A percentile compares a stretch with the other conserved stretches of the same genome.
Conservation (phyloP, 2,329 filamentous ascomycete genomes). For the Cyanodermella asteris region DNA sequence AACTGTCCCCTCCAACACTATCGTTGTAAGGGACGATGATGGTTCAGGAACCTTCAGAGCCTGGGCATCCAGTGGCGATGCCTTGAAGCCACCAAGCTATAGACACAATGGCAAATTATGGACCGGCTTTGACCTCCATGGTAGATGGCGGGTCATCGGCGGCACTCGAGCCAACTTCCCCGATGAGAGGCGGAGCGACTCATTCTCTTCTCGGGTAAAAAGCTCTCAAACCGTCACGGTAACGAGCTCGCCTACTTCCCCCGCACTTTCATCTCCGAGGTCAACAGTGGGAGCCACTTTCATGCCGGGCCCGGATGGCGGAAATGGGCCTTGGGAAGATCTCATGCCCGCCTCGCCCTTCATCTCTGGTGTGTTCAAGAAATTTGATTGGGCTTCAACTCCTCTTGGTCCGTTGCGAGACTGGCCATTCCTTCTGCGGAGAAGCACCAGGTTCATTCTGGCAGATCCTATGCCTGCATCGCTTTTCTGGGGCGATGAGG, state of each 20-base stretch:
- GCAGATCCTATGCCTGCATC: constrained; percentile 21
- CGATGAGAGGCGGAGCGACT: no score
- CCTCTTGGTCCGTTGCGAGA: constrained; percentile 24
- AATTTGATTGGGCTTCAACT: constrained; percentile 25
- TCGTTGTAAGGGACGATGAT: no score
- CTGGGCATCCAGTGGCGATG: no score
- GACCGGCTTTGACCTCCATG: constrained; percentile 12
- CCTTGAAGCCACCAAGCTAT: no score
- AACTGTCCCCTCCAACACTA: no score
- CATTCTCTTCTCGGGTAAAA: no score
- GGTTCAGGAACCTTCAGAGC: no score
- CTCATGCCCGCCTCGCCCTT: constrained; percentile 11
- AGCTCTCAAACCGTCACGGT: constrained; percentile 6
- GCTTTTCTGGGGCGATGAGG: constrained; percentile 14
- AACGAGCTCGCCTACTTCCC: neutral
- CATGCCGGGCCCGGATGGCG: neutral
- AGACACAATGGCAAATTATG: constrained; percentile 12
- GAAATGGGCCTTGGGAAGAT: no score
- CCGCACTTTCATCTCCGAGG: neutral
- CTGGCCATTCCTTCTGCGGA: constrained; percentile 27
- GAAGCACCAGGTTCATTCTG: constrained; percentile 23
- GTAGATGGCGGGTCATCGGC: constrained; percentile 13
- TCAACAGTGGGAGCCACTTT: neutral
- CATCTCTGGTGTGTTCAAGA: constrained; percentile 17
- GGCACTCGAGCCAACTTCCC: constrained; percentile 9